Conservation (phyloP, 768 basidiomycete species). For the Mycena floridula region DNA sequence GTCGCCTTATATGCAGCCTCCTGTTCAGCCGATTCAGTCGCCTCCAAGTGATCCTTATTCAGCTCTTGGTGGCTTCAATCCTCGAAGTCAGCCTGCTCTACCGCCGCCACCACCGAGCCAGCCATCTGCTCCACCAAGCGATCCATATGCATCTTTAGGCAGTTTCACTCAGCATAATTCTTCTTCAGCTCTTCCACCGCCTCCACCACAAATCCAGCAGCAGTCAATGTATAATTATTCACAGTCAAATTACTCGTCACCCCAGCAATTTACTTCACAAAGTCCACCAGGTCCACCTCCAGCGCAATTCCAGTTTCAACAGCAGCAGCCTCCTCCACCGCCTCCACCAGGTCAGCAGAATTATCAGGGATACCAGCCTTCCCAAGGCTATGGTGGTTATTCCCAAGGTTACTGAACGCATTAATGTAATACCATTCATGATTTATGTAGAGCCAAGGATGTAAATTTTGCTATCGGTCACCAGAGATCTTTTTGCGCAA, state of each 20-base stretch:
- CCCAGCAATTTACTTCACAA: slow-evolving; percentile 11
- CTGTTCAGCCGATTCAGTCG: neutral
- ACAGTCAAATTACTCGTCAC: slow-evolving; percentile 3
- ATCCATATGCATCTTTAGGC: slow-evolving; percentile 30
- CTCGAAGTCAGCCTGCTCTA: slow-evolving; percentile 16
- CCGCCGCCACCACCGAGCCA: slow-evolving; percentile 17
- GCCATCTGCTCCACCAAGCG: slow-evolving; percentile 16
- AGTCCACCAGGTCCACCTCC: slow-evolving; percentile 11
- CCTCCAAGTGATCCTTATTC: neutral
- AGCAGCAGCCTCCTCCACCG: slow-evolving; percentile 20
- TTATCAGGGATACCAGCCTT: slow-evolving; percentile 20
- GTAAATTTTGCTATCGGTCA: neutral
- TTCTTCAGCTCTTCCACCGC: slow-evolving; percentile 6
- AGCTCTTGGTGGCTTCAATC: neutral
- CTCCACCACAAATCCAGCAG: too few relatives aligned
- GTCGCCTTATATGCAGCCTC: slow-evolving; percentile 7
- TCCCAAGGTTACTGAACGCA: slow-evolving; percentile 10
- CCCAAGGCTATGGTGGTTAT: slow-evolving; percentile 23
- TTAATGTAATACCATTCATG: neutral
- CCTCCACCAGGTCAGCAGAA: slow-evolving; percentile 16
- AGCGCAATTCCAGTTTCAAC: slow-evolving; percentile 15
- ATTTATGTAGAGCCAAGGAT: neutral
- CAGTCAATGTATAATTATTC: neutral
- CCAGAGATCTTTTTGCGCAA: slow-evolving; percentile 16
- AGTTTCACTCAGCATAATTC: slow-evolving; percentile 11